These are phyloP conservation scores for Inga oerstediana DNA, from an alignment of 306 rosid genomes.

Conservation along the genomic window DNA sequence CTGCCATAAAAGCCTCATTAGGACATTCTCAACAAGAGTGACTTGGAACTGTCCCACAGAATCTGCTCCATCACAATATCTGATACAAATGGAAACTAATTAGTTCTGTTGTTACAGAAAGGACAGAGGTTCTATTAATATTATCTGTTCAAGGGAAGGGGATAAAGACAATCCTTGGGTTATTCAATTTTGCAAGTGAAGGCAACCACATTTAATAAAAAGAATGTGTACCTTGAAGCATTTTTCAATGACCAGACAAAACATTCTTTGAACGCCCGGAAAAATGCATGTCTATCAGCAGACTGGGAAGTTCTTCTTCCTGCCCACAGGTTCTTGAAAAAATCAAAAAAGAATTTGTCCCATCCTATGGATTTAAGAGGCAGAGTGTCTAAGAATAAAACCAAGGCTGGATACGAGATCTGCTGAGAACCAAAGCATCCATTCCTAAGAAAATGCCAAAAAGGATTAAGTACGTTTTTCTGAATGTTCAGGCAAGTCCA, in stretches of 20 bases:
- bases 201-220: conserved; percentile 22
- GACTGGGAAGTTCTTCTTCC: conserved; percentile 67
- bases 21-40: conserved; percentile 59
- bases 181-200: conserved; percentile 11
- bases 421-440: conserved; percentile 93
- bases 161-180: conserved; percentile 22
- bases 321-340: conserved; percentile 79
- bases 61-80: conserved; percentile 65
- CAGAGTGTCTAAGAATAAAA: conserved; percentile 68
- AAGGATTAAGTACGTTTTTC: conserved; percentile 68
- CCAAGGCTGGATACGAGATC: conserved; percentile 82
- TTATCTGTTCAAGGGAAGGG: conserved; percentile 7
- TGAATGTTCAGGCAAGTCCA: conserved; percentile 82
- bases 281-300: conserved; percentile 66
- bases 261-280: conserved; percentile 85
- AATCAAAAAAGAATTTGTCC: conserved; percentile 71
- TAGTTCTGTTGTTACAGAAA: conserved; percentile 31
- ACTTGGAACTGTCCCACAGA: conserved; percentile 54
- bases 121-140: conserved; percentile 12
- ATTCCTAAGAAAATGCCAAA: conserved; percentile 86
- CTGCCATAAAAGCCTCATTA: conserved; percentile 76
- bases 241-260: conserved; percentile 78
- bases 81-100: conserved; percentile 45
- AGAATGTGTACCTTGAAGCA: conserved; percentile 70
- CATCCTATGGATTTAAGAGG: conserved; percentile 74